Evolutionary conservation across 2,329 filamentous ascomycete genomes (phyloP), one percentile per base, ranked within the genome.

Genomic region (Aspergillus fructus): DNA sequence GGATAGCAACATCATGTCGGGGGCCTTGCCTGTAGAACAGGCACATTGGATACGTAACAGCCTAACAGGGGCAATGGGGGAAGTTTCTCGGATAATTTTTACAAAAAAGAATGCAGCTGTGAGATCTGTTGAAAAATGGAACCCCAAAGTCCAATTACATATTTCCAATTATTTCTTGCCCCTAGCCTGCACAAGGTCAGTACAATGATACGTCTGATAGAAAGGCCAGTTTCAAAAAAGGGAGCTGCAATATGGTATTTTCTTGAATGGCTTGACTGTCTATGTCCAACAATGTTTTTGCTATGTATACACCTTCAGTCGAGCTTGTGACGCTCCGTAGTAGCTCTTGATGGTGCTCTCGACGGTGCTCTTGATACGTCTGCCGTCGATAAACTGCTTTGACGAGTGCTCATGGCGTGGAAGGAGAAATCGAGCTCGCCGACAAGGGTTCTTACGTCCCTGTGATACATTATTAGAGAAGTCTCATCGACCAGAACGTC

Each of bases 391-490:
- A 61, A 61, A 12, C 53, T 56, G 40, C 61, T 62, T 1, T 72
- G 66, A 5, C 60, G 60, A 1, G 71, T 74, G 56, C 69, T 75
- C 2, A 84, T 78, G 17, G 86, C 74, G 59, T 85, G 81, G 66
- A 88, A 89, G 37, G 84, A 85, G 66, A 92, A 93, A 70, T 92
- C 89, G 21, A 91, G 80, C 61, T 90, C 88, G 1, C 89, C 89
- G 0, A 92, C 89, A 30, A 92, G 74, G 40, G 81, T 81, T 66
- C 82, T 87, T 1, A 92, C 84, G 27, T 80, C 79, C 21, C 77
- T 79, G 52, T 19, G 53, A 21, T 3, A 11, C 48, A 15, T n/a
- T 19, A 19, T 54, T 41, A 60, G 50, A 43, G 21, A 11, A n/a
- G 8, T 19, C 11, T 40, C 15, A 13, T n/a, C 27, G 37, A 8